These are phyloP conservation scores for Desmodesmus armatus DNA, from an alignment of 139 green algal species.

Conservation along the genomic window DNA sequence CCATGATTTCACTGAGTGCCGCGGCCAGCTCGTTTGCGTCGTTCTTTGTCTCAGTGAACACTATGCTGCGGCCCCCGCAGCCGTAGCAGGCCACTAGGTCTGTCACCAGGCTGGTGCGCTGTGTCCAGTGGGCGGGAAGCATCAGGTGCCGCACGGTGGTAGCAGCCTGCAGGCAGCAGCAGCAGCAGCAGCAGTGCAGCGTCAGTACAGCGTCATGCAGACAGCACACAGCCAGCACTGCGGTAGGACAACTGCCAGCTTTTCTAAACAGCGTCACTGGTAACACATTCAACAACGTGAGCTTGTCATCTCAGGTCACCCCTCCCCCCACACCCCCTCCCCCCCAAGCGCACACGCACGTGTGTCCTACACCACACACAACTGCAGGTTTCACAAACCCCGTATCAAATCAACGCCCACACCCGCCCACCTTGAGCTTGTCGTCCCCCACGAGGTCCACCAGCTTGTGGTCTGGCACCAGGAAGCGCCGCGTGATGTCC, in stretches of 20 bases:
- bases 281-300: no score
- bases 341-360: no score
- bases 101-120: slow-evolving; percentile 72
- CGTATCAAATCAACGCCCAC: no score
- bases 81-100: slow-evolving; percentile 89
- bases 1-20: slow-evolving; percentile 21
- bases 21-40: slow-evolving; percentile 88
- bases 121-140: slow-evolving; percentile 91
- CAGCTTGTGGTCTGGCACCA: slow-evolving; percentile 74
- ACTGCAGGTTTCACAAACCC: no score
- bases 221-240: not conserved
- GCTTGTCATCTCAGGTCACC: no score
- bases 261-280: no score
- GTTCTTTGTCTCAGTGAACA: slow-evolving; percentile 98
- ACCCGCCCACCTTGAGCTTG: slow-evolving; percentile 84
- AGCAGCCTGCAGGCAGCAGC: slow-evolving; percentile 70
- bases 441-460: slow-evolving; percentile 95
- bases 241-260: not conserved
- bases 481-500: slow-evolving; percentile 89
- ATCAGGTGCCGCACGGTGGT: slow-evolving; percentile 90
- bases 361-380: no score
- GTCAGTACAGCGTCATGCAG: no score
- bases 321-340: no score
- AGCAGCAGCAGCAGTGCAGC: not conserved
- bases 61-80: slow-evolving; percentile 86